phyloP scores from a whole-genome alignment of 108 stramenopile species.

The Schizochytrium sp. region DNA sequence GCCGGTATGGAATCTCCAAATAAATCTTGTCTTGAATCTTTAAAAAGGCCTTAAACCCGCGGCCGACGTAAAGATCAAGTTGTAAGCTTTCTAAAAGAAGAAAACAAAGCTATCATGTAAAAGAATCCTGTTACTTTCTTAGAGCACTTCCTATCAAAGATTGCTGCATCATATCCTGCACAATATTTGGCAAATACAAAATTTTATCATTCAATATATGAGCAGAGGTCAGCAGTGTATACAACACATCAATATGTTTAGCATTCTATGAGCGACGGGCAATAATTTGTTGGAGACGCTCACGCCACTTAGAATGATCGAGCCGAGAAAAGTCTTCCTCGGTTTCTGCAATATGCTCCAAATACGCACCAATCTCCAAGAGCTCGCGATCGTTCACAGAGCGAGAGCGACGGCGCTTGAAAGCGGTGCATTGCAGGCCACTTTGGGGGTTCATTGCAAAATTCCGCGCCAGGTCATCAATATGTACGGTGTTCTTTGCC shows the following conservation, averaged over 20 bases:
- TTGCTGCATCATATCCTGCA: too few relatives aligned
- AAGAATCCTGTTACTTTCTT: too few relatives aligned
- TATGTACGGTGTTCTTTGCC: conserved; percentile 87
- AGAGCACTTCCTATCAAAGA: too few relatives aligned
- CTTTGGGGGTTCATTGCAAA: conserved; percentile 88
- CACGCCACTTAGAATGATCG: conserved; percentile 44
- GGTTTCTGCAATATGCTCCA: conserved; percentile 5
- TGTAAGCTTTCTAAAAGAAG: too few relatives aligned
- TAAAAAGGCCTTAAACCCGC: too few relatives aligned
- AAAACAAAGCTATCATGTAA: too few relatives aligned
- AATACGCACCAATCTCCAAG: conserved; percentile 18
- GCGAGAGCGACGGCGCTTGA: conserved; percentile 76
- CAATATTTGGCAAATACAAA: too few relatives aligned
- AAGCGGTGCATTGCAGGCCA: conserved; percentile 84
- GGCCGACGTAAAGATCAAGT: too few relatives aligned
- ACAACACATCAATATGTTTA: not conserved
- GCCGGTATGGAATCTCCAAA: too few relatives aligned
- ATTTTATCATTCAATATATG: too few relatives aligned
- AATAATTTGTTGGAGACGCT: not conserved
- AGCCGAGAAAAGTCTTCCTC: not conserved
- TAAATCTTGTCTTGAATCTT: too few relatives aligned
- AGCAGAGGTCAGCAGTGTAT: not conserved
- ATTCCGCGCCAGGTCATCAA: conserved; percentile 92
- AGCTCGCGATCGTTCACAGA: conserved; percentile 59
- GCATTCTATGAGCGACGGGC: not conserved